Conservation (phyloP, 148 eudicot species). For the Rhododendron ovatum region DNA sequence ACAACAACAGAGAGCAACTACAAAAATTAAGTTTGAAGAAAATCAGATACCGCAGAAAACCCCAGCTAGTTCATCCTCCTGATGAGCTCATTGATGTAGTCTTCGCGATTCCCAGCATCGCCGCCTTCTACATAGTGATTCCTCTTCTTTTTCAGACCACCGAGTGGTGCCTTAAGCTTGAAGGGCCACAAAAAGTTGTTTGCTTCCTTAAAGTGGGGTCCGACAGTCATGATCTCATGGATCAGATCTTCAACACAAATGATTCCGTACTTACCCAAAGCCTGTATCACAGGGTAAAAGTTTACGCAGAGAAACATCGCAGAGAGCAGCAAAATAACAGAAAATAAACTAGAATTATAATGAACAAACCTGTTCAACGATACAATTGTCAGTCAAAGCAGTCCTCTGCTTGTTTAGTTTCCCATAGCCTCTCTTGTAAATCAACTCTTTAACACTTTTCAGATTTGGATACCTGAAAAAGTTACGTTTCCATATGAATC, state of each 20-base stretch:
- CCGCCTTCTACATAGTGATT: conserved; percentile 49
- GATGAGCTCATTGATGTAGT: conserved; percentile 36
- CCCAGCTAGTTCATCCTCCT: conserved; percentile 38
- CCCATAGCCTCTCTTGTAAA: conserved; percentile 32
- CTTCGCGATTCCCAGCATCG: conserved; percentile 44
- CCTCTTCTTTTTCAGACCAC: conserved; percentile 43
- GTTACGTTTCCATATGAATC: neutral
- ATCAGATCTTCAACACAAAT: conserved; percentile 34
- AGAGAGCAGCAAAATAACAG: neutral
- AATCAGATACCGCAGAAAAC: neutral
- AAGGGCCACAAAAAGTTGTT: conserved; percentile 49
- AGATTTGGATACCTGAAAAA: conserved; percentile 25
- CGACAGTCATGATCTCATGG: conserved; percentile 40
- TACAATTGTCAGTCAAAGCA: conserved; percentile 30
- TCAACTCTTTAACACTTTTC: conserved; percentile 25
- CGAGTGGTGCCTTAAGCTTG: conserved; percentile 42
- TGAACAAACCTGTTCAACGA: conserved; percentile 28
- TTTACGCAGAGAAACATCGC: neutral
- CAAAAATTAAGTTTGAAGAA: neutral
- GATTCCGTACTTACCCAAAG: conserved; percentile 27
- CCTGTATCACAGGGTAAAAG: conserved; percentile 3
- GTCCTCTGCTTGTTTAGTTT: conserved; percentile 29
- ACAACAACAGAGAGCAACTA: neutral
- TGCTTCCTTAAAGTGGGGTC: conserved; percentile 39
- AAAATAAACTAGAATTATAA: neutral